phyloP scores from a whole-genome alignment of 768 basidiomycete genomes.

The Leccinum olivaceopallidum region DNA sequence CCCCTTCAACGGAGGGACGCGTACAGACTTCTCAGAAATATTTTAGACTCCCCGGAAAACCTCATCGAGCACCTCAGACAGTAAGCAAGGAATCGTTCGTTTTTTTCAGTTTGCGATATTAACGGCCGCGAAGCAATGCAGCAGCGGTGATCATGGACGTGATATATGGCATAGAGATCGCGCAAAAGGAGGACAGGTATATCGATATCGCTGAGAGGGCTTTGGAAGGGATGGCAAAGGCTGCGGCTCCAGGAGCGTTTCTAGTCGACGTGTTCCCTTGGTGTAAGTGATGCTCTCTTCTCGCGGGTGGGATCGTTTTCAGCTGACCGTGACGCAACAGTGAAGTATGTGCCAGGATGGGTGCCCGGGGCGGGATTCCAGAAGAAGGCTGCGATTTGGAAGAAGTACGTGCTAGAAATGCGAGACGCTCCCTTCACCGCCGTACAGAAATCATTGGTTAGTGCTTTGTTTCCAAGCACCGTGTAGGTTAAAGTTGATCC shows the following conservation, averaged over 20 bases:
- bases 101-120: constrained; percentile 1
- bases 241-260: constrained; percentile 53
- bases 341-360: constrained; percentile 55
- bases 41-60: constrained; percentile 43
- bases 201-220: constrained; percentile 54
- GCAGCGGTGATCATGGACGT: constrained; percentile 55
- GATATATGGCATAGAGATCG: constrained; percentile 50
- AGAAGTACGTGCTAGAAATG: constrained; percentile 48
- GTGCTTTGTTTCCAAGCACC: constrained; percentile 5
- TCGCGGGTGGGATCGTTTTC: neutral
- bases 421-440: constrained; percentile 44
- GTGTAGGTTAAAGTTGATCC: neutral
- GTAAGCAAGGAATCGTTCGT: constrained; percentile 32
- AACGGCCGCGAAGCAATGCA: constrained; percentile 39
- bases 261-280: constrained; percentile 51
- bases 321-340: constrained; percentile 28
- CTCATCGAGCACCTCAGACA: constrained; percentile 51
- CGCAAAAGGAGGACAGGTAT: constrained; percentile 44
- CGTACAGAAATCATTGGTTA: constrained; percentile 40
- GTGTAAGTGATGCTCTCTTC: constrained; percentile 24
- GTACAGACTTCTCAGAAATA: constrained; percentile 43
- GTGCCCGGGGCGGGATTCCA: constrained; percentile 53
- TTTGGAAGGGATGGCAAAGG: constrained; percentile 49
- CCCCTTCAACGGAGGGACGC: constrained; percentile 47
- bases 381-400: constrained; percentile 51